Conservation (phyloP, 208 protist genomes). For the Wallacemonas collosoma region DNA sequence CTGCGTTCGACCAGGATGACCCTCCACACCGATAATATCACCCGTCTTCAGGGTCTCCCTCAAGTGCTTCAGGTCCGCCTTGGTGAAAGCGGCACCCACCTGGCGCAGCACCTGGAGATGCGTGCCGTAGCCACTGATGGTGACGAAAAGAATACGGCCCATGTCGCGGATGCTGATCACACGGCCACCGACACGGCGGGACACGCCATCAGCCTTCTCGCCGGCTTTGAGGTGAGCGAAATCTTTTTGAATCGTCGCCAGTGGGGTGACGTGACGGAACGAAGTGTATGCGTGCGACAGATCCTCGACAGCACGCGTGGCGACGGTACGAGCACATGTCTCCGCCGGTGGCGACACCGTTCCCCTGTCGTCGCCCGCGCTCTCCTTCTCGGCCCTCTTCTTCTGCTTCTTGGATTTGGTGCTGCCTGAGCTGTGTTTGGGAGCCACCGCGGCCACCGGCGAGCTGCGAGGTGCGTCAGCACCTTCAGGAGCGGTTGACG, state of each 20-base stretch:
- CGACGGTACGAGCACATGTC: background rate
- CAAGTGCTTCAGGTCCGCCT: slow-evolving; percentile 55
- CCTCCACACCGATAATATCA: slow-evolving; percentile 87
- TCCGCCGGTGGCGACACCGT: background rate
- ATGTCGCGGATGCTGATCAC: slow-evolving; percentile 78
- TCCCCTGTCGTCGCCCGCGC: background rate
- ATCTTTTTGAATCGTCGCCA: slow-evolving; percentile 42
- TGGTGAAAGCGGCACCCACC: slow-evolving; percentile 50
- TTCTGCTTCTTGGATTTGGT: slow-evolving; percentile 11
- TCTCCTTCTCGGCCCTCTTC: background rate
- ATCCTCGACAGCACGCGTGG: slow-evolving; percentile 39
- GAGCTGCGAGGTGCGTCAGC: too few species aligned
- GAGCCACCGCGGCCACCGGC: too few species aligned
- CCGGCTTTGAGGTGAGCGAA: slow-evolving; percentile 46
- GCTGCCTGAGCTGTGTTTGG: too few species aligned
- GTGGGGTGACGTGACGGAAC: slow-evolving; percentile 51
- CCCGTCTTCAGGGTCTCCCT: slow-evolving; percentile 57
- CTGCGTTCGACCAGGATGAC: slow-evolving; percentile 66
- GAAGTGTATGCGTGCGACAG: slow-evolving; percentile 63
- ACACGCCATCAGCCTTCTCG: slow-evolving; percentile 18
- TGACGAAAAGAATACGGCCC: slow-evolving; percentile 86
- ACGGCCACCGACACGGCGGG: slow-evolving; percentile 66
- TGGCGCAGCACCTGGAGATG: slow-evolving; percentile 76
- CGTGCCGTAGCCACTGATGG: slow-evolving; percentile 58
- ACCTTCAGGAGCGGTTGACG: too few species aligned